Conservation (phyloP, 768 basidiomycete species). For the Pleurotus salmoneostramineus region DNA sequence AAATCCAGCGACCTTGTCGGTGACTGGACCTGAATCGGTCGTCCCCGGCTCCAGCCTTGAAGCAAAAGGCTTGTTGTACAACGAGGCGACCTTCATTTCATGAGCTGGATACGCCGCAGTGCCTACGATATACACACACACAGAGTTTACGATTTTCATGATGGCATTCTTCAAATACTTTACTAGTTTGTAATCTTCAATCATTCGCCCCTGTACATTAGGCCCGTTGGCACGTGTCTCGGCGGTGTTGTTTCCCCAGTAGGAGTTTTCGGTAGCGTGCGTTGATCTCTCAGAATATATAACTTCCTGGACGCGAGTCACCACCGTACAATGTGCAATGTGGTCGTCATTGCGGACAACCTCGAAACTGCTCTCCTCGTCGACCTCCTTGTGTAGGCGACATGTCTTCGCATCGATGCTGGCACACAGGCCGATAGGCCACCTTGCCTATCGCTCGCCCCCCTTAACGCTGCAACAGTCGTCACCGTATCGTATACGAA, state of each 20-base stretch:
- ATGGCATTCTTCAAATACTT: neutral
- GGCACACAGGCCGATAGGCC: constrained; percentile 4
- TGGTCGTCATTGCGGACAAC: constrained; percentile 4
- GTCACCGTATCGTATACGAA: neutral
- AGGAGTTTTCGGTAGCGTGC: neutral
- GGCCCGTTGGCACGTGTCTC: neutral
- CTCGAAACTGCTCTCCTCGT: neutral
- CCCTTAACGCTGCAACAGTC: constrained; percentile 12
- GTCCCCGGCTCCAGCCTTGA: constrained; percentile 37
- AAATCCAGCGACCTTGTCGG: constrained; percentile 39
- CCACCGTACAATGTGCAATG: constrained; percentile 11
- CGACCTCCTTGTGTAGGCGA: neutral
- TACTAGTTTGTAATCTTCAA: neutral
- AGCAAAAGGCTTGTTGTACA: constrained; percentile 74
- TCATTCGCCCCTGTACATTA: neutral
- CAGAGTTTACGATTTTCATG: too few relatives aligned
- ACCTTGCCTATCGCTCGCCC: constrained; percentile 11
- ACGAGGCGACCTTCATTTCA: constrained; percentile 90
- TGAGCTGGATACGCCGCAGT: constrained; percentile 11
- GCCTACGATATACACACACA: too few relatives aligned
- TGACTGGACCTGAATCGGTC: constrained; percentile 39
- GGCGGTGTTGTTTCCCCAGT: constrained; percentile 1
- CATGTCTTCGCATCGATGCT: neutral
- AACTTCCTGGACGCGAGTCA: constrained; percentile 4
- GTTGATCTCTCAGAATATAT: neutral